Evolutionary conservation across 1,284 basidiomycete species (phyloP), one percentile per base, ranked within the genome.

Genomic region (Inonotus obliquus): DNA sequence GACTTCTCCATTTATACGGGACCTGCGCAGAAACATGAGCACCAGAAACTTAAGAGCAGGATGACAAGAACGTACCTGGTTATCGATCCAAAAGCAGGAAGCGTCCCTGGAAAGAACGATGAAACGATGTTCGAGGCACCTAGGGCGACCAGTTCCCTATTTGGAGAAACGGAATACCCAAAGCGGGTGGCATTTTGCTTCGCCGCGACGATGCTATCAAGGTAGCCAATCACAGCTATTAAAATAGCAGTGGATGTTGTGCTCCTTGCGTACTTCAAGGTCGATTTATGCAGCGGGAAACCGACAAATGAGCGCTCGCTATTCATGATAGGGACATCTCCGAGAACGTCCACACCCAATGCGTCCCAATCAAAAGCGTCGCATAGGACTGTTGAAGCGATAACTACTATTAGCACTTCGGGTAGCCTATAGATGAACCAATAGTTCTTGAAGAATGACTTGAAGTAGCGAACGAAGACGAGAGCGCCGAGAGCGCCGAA

Each of bases 1-100:
- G 11, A 92, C 85, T 64, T 92, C 89, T 5, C 87, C 94, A 69
- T 94, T 95, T 54, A 96, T 86, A 49, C 90, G 83, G 7, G 90
- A 91, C 65, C 90, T 91, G 65, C 5, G 37, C n/a, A 35, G 37
- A 37, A 17, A 49, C 41, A 5, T 39, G 35, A 39, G 32, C 29
- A n/a, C n/a, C 1, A 32, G 25, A 58, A 59, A 38, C 2, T 57
- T 23, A 21, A 1, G 3, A 13, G 32, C 19, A 29, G 10, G 19
- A n/a, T 6, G 11, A 38, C 25, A 27, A 21, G 25, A 56, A 47
- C 70, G 58, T 58, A 86, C 87, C 90, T 80, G 0, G 95, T 94
- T 65, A 96, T 93, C 1, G 90, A 91, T 1, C 94, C 94, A 70
- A 87, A 96, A 0, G 92, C 92, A 1, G 94, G 93, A 2, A 97